Conservation (phyloP, 768 basidiomycete species). For the Pleurotus platypus region DNA sequence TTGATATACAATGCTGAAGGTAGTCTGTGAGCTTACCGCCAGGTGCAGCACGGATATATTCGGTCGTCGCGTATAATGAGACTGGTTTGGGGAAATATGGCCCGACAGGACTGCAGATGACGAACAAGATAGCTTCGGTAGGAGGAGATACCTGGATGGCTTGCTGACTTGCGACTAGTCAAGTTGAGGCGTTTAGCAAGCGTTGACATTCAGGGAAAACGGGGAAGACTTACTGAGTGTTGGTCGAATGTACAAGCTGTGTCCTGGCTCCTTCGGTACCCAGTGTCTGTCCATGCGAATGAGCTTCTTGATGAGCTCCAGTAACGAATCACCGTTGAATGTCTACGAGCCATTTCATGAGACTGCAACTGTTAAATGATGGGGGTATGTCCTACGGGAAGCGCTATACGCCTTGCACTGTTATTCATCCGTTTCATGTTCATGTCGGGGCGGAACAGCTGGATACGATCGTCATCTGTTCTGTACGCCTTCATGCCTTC, state of each 20-base stretch:
- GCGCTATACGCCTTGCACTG: constrained; percentile 72
- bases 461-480: constrained; percentile 64
- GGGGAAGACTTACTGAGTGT: constrained; percentile 47
- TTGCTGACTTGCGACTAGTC: constrained; percentile 72
- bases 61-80: constrained; percentile 80
- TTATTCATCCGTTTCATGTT: constrained; percentile 96
- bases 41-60: constrained; percentile 80
- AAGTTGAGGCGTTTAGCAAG: constrained; percentile 5
- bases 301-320: constrained; percentile 83
- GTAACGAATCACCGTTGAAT: constrained; percentile 73
- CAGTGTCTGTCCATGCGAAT: constrained; percentile 81
- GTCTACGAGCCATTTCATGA: constrained; percentile 35
- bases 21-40: constrained; percentile 50
- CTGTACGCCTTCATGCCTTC: constrained; percentile 96
- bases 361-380: neutral
- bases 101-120: constrained; percentile 80
- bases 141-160: constrained; percentile 71
- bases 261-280: constrained; percentile 86
- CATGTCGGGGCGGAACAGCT: constrained; percentile 93
- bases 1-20: no score
- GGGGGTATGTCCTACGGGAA: constrained; percentile 52
- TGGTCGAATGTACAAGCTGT: constrained; percentile 90
- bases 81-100: constrained; percentile 90
- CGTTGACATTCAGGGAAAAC: neutral
- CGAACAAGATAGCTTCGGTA: constrained; percentile 78